Percentiles rank a stretch among this genome's conserved stretches.
Evolutionary conservation across 2,329 filamentous ascomycete species (phyloP).

Genomic region (Monilinia fructigena): DNA sequence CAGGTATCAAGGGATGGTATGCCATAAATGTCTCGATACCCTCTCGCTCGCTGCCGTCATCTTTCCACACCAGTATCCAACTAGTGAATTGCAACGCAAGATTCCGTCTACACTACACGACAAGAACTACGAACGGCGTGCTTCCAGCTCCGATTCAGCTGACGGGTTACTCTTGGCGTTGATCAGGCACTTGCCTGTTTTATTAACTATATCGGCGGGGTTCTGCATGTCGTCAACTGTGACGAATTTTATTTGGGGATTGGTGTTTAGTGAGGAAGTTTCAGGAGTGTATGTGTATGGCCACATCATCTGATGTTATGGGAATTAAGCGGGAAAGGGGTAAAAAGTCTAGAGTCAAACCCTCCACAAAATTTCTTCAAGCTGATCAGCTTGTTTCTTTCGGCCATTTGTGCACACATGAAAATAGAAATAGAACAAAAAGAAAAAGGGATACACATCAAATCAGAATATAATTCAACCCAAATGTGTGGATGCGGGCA

Average conservation of each 20-base stretch:
- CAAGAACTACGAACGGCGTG: not conserved
- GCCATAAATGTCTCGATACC: not conserved
- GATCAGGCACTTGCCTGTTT: not conserved
- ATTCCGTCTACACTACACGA: not conserved
- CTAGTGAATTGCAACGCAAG: not conserved
- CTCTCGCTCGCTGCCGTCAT: not conserved
- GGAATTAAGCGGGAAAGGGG: not conserved
- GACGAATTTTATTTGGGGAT: not conserved
- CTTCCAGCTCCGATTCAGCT: not conserved
- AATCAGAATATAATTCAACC: not conserved
- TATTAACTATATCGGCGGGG: not conserved
- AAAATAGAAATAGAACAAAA: not conserved
- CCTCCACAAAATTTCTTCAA: not conserved
- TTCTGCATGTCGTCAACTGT: not conserved
- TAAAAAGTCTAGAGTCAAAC: not conserved
- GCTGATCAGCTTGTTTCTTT: not conserved
- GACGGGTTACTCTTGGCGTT: not conserved
- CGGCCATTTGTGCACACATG: not conserved
- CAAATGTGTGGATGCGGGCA: not conserved
- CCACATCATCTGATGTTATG: too few relatives aligned
- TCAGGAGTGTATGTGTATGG: not conserved
- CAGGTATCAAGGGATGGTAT: not conserved
- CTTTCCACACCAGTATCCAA: not conserved
- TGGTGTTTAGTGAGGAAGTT: not conserved
- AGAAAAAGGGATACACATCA: not conserved